Conservation (phyloP, 1,284 basidiomycete genomes). For the Agaricales sp. region DNA sequence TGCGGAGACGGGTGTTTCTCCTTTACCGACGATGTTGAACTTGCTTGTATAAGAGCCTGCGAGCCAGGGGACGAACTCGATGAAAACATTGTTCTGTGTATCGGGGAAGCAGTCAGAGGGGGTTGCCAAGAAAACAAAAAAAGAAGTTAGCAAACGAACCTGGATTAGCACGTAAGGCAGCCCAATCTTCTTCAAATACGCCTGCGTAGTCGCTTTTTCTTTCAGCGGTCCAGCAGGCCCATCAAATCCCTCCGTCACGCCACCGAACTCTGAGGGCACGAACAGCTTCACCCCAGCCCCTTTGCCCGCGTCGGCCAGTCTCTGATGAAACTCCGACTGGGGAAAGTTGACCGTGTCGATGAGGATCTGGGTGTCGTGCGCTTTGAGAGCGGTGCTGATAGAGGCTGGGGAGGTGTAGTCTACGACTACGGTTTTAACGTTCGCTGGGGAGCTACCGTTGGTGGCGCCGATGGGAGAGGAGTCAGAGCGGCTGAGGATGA, state of each 20-base stretch:
- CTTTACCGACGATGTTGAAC: constrained; percentile 14
- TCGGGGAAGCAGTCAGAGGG: not conserved
- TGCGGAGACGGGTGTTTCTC: constrained; percentile 12
- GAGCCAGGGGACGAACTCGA: constrained; percentile 11
- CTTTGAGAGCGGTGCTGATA: not conserved
- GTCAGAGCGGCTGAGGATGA: not conserved
- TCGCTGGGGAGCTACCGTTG: not conserved
- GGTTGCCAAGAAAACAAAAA: not conserved
- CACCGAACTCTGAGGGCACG: not conserved
- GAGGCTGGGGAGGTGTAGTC: not conserved
- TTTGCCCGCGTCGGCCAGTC: not conserved
- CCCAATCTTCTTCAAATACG: not conserved
- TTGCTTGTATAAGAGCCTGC: constrained; percentile 7
- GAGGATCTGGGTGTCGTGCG: not conserved
- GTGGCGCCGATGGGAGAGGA: not conserved
- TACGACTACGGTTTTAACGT: not conserved
- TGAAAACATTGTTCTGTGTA: constrained; percentile 14
- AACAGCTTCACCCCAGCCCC: not conserved
- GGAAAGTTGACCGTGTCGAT: not conserved
- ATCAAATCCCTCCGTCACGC: not conserved
- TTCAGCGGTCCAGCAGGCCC: not conserved
- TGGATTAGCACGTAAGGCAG: not conserved
- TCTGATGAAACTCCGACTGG: not conserved
- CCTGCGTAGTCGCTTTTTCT: not conserved
- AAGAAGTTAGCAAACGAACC: not conserved